Base-by-base conservation (phyloP, 1,284 basidiomycete species). In the Ceratobasidium sp. region DNA sequence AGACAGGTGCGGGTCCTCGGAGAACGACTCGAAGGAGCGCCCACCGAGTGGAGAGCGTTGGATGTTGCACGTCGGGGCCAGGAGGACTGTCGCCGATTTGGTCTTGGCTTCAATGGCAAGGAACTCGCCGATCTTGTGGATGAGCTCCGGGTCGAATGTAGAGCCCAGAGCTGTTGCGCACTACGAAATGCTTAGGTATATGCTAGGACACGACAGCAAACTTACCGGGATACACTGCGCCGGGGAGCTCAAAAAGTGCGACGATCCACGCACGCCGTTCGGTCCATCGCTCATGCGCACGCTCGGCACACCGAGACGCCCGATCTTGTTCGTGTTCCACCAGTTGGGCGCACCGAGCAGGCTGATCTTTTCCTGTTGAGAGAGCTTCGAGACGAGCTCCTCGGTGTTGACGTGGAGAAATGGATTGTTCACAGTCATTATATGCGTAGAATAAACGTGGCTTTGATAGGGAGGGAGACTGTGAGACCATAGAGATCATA, bases 31-130 rank as follows among this genome's bases (percentile, higher is more conserved):
- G 73, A 90, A 90, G 6, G 86, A 83, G 27, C 88, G 80, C 4
- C 75, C 77, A 12, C 77, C 77, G 6, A 75, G 72, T n/a, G 77
- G 77, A 8, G 69, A 72, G 17, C 88, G 83, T 74, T 88, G 87
- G 34, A 89, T 88, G 75, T 90, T 91, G 78, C 86, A 88, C 0
- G 88, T 89, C 2, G 87, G 88, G 10, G 87, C 88, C 43, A 90
- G 81, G 5, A 88, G 77, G 31, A 88, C 78, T 31, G 86, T 84
- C 1, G 86, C 85, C 0, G 86, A 86, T 73, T 87, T 87, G 71
- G 83, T 77, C 75, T 89, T 89, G 22, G 87, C 81, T 76, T 90
- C 87, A 67, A 83, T 78, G 1, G 82, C 87, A 43, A 90, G 79
- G 71, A 88, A 85, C 34, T 77, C 76, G 6, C 88, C 88, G 57